phyloP scores from a whole-genome alignment of 495 filamentous ascomycete genomes.

The Talaromyces nanjingensis region DNA sequence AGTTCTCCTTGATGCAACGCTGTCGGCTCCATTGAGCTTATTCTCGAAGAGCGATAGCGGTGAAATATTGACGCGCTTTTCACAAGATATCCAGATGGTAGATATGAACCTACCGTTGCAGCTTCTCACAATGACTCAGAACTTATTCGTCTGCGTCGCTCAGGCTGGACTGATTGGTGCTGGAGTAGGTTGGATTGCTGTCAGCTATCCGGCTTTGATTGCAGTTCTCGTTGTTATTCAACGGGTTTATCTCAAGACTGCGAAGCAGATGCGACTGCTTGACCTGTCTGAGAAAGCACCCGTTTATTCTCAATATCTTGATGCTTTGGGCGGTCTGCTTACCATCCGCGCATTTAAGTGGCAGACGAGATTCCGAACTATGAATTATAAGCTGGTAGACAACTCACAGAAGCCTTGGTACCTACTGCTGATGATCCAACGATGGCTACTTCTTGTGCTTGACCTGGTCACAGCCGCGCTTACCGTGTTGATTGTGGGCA shows the following conservation, averaged over 20 bases:
- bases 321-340: slow-evolving; percentile 25
- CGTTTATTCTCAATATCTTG: slow-evolving; percentile 41
- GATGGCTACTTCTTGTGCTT: slow-evolving; percentile 32
- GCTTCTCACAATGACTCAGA: slow-evolving; percentile 20
- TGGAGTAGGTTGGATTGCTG: slow-evolving; percentile 21
- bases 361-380: slow-evolving; percentile 22
- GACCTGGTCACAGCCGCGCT: slow-evolving; percentile 26
- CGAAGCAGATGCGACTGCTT: slow-evolving; percentile 46
- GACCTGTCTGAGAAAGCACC: slow-evolving; percentile 45
- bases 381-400: slow-evolving; percentile 38
- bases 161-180: slow-evolving; percentile 29
- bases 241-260: slow-evolving; percentile 44
- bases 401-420: slow-evolving; percentile 41
- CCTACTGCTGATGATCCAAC: slow-evolving; percentile 33
- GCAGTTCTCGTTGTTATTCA: slow-evolving; percentile 34
- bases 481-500: slow-evolving; percentile 24
- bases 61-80: slow-evolving; percentile 44
- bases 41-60: slow-evolving; percentile 26
- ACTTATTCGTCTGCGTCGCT: slow-evolving; percentile 20
- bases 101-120: slow-evolving; percentile 31
- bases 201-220: slow-evolving; percentile 26
- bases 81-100: slow-evolving; percentile 48
- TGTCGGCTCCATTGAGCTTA: slow-evolving; percentile 20
- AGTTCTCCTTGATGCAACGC: slow-evolving; percentile 23
- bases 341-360: slow-evolving; percentile 45